These are phyloP conservation scores for Secale cereale DNA, from an alignment of 176 grass and related monocot species.

Conservation along the genomic window DNA sequence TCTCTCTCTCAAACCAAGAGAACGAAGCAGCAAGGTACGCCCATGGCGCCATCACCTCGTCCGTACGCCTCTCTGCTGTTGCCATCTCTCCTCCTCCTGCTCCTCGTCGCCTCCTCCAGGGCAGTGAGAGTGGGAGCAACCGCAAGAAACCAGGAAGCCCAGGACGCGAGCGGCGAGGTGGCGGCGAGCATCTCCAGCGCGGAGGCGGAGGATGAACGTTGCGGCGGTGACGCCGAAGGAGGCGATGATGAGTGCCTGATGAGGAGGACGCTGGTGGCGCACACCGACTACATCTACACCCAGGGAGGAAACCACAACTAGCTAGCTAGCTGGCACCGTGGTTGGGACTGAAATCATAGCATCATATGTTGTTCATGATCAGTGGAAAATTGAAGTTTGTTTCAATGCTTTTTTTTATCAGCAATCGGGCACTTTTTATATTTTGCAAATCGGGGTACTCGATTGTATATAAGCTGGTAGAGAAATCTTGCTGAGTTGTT, in stretches of 20 bases:
- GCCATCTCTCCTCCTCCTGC: not conserved
- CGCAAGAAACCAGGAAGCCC: not conserved
- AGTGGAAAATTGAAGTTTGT: not conserved
- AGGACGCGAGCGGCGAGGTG: not conserved
- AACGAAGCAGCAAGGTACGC: not conserved
- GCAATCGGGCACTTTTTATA: not conserved
- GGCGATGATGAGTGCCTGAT: not conserved
- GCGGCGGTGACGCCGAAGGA: not conserved
- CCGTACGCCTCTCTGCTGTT: not conserved
- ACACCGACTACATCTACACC: conserved; percentile 11
- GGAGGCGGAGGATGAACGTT: not conserved
- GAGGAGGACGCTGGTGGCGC: conserved; percentile 4
- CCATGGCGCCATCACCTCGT: not conserved
- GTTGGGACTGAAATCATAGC: not conserved
- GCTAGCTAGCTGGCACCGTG: not conserved
- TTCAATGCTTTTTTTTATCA: not conserved
- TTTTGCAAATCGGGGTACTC: not conserved
- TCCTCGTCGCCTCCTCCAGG: not conserved
- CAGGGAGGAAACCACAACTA: conserved; percentile 15
- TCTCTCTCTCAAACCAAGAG: not conserved
- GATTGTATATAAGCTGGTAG: not conserved
- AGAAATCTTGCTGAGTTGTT: not conserved
- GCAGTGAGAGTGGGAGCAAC: not conserved
- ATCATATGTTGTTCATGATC: not conserved
- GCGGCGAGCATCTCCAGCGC: not conserved